phyloP scores from a whole-genome alignment of 345 rosid species.

The Aquilaria yunnanensis region DNA sequence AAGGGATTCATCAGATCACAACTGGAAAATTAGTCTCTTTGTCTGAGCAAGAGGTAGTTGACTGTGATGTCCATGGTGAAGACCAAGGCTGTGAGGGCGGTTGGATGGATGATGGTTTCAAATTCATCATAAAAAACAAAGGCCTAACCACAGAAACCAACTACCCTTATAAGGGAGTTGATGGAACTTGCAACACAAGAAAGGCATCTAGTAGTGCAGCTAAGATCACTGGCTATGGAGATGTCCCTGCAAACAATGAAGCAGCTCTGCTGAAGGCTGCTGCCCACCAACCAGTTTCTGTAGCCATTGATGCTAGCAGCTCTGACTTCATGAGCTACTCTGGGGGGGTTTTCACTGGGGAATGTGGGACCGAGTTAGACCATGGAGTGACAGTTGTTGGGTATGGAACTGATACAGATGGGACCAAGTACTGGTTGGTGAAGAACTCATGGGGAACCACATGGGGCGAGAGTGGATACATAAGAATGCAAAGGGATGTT shows the following conservation, averaged over 20 bases:
- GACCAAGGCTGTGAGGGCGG: conserved; percentile 45
- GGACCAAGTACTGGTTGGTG: conserved; percentile 49
- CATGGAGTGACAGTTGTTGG: conserved; percentile 55
- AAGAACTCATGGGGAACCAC: conserved; percentile 59
- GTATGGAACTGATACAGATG: conserved; percentile 32
- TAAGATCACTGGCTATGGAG: conserved; percentile 37
- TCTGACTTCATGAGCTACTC: conserved; percentile 22
- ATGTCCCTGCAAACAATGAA: conserved; percentile 44
- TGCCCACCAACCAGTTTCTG: conserved; percentile 49
- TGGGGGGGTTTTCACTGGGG: conserved; percentile 35
- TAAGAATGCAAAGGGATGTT: conserved; percentile 40
- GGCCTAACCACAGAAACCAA: conserved; percentile 45
- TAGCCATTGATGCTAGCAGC: conserved; percentile 32
- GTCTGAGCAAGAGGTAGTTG: conserved; percentile 41
- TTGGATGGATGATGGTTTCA: conserved; percentile 42
- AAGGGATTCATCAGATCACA: conserved; percentile 29
- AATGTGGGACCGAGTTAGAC: conserved; percentile 31
- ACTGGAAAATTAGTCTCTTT: conserved; percentile 30
- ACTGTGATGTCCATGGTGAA: conserved; percentile 18
- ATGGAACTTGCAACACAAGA: conserved; percentile 22
- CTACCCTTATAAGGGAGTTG: conserved; percentile 36
- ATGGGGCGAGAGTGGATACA: conserved; percentile 57
- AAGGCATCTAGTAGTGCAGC: conserved; percentile 20
- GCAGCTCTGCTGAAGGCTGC: conserved; percentile 43
- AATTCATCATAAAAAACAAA: conserved; percentile 23